These are phyloP conservation scores for Trichoderma aggressivum DNA, from an alignment of 2,329 filamentous ascomycete species.

Conservation along the genomic window DNA sequence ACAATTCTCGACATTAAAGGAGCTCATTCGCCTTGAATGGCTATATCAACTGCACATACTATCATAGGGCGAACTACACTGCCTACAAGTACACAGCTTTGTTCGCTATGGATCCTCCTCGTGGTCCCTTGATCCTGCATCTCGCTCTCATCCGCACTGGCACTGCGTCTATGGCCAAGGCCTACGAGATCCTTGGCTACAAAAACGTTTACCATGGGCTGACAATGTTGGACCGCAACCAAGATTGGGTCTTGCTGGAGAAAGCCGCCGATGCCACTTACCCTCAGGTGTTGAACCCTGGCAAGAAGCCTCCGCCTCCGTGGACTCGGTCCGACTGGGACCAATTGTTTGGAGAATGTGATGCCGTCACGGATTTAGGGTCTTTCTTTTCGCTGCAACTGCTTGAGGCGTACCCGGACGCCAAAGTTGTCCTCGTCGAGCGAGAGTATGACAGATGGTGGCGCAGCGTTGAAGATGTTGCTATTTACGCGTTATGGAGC, in stretches of 20 bases:
- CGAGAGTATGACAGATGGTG: conserved; percentile 34
- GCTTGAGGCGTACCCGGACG: conserved; percentile 32
- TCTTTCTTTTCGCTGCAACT: conserved; percentile 29
- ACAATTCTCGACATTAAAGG: background rate
- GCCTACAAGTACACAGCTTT: background rate
- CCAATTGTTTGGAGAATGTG: conserved; percentile 29
- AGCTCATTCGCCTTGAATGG: background rate
- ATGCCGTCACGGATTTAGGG: conserved; percentile 32
- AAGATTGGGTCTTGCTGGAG: conserved; percentile 28
- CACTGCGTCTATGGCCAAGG: conserved; percentile 33
- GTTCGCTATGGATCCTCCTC: conserved; percentile 15
- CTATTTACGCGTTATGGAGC: conserved; percentile 27
- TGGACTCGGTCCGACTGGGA: conserved; percentile 33
- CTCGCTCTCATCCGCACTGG: conserved; percentile 34
- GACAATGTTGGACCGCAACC: conserved; percentile 24
- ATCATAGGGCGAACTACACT: background rate
- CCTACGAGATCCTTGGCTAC: conserved; percentile 33
- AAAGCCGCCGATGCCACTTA: conserved; percentile 32
- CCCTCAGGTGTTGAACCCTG: background rate
- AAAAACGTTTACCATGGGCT: conserved; percentile 33
- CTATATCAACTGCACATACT: background rate
- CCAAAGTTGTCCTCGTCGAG: conserved; percentile 33
- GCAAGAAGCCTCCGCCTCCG: conserved; percentile 25
- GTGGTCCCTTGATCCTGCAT: conserved; percentile 31
- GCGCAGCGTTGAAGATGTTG: conserved; percentile 30